Percentiles rank a stretch among this genome's conserved stretches.
These are phyloP conservation scores for Wallacemonas sp. DNA, from an alignment of 208 protist genomes.

Conservation along the genomic window DNA sequence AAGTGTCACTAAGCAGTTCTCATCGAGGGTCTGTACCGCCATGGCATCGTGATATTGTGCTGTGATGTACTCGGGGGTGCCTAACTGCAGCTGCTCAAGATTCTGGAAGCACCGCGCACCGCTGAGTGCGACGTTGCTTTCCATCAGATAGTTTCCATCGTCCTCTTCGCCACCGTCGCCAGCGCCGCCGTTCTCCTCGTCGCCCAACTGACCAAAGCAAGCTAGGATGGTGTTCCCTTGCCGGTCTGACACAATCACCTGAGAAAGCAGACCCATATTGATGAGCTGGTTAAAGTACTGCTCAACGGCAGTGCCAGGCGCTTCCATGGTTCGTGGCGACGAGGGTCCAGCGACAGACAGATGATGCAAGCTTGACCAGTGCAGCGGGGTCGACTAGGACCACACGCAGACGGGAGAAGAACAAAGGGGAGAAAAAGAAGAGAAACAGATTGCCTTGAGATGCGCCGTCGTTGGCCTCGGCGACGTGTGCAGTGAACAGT, in stretches of 20 bases:
- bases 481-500: too few relatives aligned
- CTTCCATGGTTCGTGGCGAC: too few relatives aligned
- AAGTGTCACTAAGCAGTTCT: slow-evolving; percentile 61
- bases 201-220: slow-evolving; percentile 44
- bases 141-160: slow-evolving; percentile 23
- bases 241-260: slow-evolving; percentile 79
- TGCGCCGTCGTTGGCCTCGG: too few relatives aligned
- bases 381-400: too few relatives aligned
- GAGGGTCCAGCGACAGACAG: too few relatives aligned
- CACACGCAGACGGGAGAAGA: too few relatives aligned
- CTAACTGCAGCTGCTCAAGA: slow-evolving; percentile 73
- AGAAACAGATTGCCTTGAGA: slow-evolving; percentile 10
- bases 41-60: slow-evolving; percentile 84
- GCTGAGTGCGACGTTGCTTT: slow-evolving; percentile 84
- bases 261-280: slow-evolving; percentile 67
- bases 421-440: neutral
- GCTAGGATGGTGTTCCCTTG: slow-evolving; percentile 78
- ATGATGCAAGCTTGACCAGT: too few relatives aligned
- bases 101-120: slow-evolving; percentile 76
- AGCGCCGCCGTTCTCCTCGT: slow-evolving; percentile 8
- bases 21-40: slow-evolving; percentile 76
- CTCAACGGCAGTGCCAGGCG: slow-evolving; percentile 65
- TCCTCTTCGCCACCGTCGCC: slow-evolving; percentile 11
- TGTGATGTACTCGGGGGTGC: slow-evolving; percentile 62
- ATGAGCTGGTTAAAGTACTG: slow-evolving; percentile 90